Conservation (phyloP, 768 basidiomycete genomes). For the Boletus reticulatus region DNA sequence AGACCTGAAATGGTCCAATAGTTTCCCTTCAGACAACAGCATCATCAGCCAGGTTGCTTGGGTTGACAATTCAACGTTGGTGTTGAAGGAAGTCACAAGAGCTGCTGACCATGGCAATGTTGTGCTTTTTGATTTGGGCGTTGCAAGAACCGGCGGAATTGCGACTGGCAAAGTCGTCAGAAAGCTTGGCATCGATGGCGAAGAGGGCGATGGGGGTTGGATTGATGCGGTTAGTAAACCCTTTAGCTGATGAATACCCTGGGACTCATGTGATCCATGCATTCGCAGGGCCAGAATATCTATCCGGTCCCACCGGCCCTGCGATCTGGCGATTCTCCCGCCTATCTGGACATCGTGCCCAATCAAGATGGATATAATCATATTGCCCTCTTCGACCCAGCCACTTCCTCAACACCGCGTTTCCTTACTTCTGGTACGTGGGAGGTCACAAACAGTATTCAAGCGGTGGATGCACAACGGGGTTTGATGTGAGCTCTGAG, state of each 20-base stretch:
- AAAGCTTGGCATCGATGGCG: constrained; percentile 76
- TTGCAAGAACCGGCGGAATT: constrained; percentile 23
- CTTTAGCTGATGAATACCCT: constrained; percentile 1
- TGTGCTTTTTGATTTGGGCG: constrained; percentile 64
- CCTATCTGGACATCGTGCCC: constrained; percentile 91
- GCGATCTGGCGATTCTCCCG: constrained; percentile 43
- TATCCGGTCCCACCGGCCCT: constrained; percentile 50
- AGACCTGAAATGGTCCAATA: constrained; percentile 64
- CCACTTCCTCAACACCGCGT: constrained; percentile 60
- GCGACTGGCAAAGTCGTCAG: constrained; percentile 60
- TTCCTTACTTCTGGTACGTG: constrained; percentile 88
- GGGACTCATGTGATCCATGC: constrained; percentile 13
- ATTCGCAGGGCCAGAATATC: constrained; percentile 58
- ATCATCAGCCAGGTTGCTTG: constrained; percentile 84
- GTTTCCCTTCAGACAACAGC: constrained; percentile 57
- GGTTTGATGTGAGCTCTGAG: constrained; percentile 62
- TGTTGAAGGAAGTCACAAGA: constrained; percentile 87
- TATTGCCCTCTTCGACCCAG: constrained; percentile 86
- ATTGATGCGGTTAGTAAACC: constrained; percentile 69
- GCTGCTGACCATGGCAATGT: constrained; percentile 80
- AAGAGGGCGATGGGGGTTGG: constrained; percentile 92
- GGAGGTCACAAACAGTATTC: constrained; percentile 82
- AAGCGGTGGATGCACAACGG: constrained; percentile 64
- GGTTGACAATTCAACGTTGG: constrained; percentile 71
- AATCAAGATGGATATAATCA: constrained; percentile 83